These are phyloP conservation scores for Arthrinium puccinioides DNA, from an alignment of 2,329 filamentous ascomycete species.

Conservation along the genomic window DNA sequence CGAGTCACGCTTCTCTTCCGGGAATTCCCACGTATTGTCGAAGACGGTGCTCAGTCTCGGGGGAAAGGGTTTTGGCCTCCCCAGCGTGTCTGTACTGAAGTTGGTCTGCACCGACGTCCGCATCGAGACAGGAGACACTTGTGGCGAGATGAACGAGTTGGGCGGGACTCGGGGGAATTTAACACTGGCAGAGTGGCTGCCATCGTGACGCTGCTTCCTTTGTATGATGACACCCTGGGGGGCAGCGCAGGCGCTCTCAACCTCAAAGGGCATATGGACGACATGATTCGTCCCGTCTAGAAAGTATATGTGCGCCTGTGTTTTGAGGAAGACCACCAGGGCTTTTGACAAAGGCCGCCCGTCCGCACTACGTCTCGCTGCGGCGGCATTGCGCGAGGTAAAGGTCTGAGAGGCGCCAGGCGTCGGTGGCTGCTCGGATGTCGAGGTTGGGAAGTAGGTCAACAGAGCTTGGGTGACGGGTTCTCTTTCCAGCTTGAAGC, in stretches of 20 bases:
- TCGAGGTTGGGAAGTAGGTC: slow-evolving; percentile 66
- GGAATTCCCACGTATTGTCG: slow-evolving; percentile 51
- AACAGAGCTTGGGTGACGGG: slow-evolving; percentile 78
- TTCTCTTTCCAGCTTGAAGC: slow-evolving; percentile 81
- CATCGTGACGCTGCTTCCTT: slow-evolving; percentile 57
- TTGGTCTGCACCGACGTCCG: slow-evolving; percentile 40
- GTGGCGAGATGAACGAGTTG: slow-evolving; percentile 74
- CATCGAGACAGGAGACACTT: slow-evolving; percentile 46
- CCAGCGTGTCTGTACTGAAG: slow-evolving; percentile 51
- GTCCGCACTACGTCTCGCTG: slow-evolving; percentile 6
- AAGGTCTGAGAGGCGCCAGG: slow-evolving; percentile 23
- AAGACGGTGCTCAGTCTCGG: slow-evolving; percentile 42
- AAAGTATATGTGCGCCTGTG: slow-evolving; percentile 90
- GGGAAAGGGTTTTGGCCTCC: slow-evolving; percentile 46
- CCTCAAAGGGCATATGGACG: slow-evolving; percentile 89
- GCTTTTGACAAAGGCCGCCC: slow-evolving; percentile 48
- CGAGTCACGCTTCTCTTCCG: slow-evolving; percentile 44
- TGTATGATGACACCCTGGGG: slow-evolving; percentile 82
- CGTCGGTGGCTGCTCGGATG: too few relatives aligned
- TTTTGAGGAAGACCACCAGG: slow-evolving; percentile 84
- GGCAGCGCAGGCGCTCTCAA: slow-evolving; percentile 77
- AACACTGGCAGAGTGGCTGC: slow-evolving; percentile 41
- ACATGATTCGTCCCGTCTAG: slow-evolving; percentile 82
- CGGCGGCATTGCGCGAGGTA: slow-evolving; percentile 9
- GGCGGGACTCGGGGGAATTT: slow-evolving; percentile 60